Conservation (phyloP, 106 monocot species). For the Acorus gramineus region DNA sequence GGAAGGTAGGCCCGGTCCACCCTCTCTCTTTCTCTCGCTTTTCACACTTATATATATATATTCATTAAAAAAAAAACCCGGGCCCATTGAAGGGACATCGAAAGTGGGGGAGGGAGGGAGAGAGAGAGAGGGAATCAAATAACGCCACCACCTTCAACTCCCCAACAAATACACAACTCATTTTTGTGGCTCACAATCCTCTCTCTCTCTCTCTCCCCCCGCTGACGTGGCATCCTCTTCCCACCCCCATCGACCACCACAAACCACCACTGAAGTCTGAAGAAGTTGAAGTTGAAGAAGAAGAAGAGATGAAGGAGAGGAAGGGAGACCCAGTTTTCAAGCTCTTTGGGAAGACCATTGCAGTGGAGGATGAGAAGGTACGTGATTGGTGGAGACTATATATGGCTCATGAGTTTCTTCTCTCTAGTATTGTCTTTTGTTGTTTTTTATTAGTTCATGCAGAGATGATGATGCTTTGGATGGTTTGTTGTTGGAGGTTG, state of each 20-base stretch:
- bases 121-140: constrained; percentile 41
- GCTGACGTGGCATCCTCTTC: constrained; percentile 18
- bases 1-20: too few relatives aligned
- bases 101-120: not conserved
- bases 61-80: too few relatives aligned
- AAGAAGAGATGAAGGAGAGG: constrained; percentile 1
- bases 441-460: not conserved
- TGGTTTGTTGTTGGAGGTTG: too few relatives aligned
- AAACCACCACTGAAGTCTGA: not conserved
- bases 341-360: constrained; percentile 58
- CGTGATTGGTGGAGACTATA: too few relatives aligned
- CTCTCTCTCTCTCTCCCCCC: not conserved
- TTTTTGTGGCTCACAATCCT: constrained; percentile 51
- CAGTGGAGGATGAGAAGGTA: constrained; percentile 25
- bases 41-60: too few relatives aligned
- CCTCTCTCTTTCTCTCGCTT: too few relatives aligned
- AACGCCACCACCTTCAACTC: constrained; percentile 1
- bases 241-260: constrained; percentile 1
- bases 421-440: not conserved
- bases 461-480: too few relatives aligned
- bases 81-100: too few relatives aligned
- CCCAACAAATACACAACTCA: constrained; percentile 34
- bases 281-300: not conserved
- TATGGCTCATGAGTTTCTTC: not conserved
- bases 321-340: constrained; percentile 29